Base-by-base conservation (phyloP, 2,329 filamentous ascomycete species). In the Botrytis sinoallii region DNA sequence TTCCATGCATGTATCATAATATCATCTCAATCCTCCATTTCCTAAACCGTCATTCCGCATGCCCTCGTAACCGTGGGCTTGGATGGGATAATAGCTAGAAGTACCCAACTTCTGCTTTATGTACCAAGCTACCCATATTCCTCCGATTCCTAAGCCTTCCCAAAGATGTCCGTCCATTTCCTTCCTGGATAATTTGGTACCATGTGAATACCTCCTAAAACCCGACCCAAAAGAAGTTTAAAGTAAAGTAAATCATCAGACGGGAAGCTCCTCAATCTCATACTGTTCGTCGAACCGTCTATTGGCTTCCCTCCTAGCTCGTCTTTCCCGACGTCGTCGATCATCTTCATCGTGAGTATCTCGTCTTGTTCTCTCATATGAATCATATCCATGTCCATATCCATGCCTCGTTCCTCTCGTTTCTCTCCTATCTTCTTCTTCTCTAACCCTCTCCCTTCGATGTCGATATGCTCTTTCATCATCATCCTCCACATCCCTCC, bases 201-300 rank as follows among this genome's bases (percentile, higher is more conserved):
- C 8, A 22, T 10, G 6, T 1, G 3, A 68, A 25, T 5, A 40
- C 4, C 35, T 48, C n/a, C 35, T 1, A 8, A 40, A n/a, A 66
- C 10, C 29, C 2, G 16, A 38, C 12, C 12, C 29, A 32, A 48
- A 20, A 35, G 16, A 52, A 67, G 7, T 9, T 7, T 4, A 16
- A 29, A 67, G 40, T 38, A 38, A 42, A 42, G 20, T 29, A 22
- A 42, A 20, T 6, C 16, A 8, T 68, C 66, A 68, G 55, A 38
- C 48, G 0, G 48, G 48, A 20, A 66, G 5, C n/a, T 71, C 70
- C 12, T 71, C 60, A 35, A 71, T 55, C 25, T 66, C 70, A 55
- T 71, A 71, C 22, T 66, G 8, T 44, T 64, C 70, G 7, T 71
- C 57, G 4, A 65, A 71, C 4, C 70, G 44, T 14, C 46, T 16